Conservation (phyloP, 352 stramenopile genomes). For the Phytopythium boreale region DNA sequence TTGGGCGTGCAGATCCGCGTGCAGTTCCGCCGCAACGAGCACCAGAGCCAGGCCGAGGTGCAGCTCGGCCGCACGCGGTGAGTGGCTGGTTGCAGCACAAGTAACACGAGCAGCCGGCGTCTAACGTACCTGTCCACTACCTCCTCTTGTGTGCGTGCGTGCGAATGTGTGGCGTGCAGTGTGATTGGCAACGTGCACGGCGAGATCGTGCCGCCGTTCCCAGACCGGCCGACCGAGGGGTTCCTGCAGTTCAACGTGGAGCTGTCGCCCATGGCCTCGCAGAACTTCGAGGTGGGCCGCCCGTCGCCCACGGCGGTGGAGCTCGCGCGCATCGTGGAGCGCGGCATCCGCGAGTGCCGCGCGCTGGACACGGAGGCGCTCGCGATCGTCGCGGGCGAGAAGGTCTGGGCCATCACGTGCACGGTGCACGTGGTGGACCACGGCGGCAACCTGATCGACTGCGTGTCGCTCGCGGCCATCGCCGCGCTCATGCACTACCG, state of each 20-base stretch:
- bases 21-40: slow-evolving; percentile 77
- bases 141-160: too few species aligned
- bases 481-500: slow-evolving; percentile 93
- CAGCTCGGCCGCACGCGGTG: slow-evolving; percentile 76
- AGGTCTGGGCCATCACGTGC: slow-evolving; percentile 93
- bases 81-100: not conserved
- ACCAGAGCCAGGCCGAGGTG: slow-evolving; percentile 75
- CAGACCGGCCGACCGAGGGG: slow-evolving; percentile 82
- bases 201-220: slow-evolving; percentile 84
- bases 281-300: slow-evolving; percentile 69
- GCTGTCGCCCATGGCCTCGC: slow-evolving; percentile 77
- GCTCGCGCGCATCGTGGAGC: slow-evolving; percentile 90
- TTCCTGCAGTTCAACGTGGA: slow-evolving; percentile 87
- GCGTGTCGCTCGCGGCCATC: slow-evolving; percentile 90
- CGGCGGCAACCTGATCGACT: slow-evolving; percentile 91
- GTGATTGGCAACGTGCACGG: slow-evolving; percentile 82
- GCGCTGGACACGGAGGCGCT: slow-evolving; percentile 94
- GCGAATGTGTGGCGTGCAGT: too few species aligned
- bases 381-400: slow-evolving; percentile 90
- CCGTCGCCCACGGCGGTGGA: slow-evolving; percentile 54
- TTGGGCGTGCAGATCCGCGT: slow-evolving; percentile 42
- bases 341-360: slow-evolving; percentile 88
- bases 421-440: slow-evolving; percentile 92
- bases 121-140: too few species aligned
- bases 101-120: too few species aligned